Conservation (phyloP, 208 protist genomes). For the Leishmania martiniquensis region DNA sequence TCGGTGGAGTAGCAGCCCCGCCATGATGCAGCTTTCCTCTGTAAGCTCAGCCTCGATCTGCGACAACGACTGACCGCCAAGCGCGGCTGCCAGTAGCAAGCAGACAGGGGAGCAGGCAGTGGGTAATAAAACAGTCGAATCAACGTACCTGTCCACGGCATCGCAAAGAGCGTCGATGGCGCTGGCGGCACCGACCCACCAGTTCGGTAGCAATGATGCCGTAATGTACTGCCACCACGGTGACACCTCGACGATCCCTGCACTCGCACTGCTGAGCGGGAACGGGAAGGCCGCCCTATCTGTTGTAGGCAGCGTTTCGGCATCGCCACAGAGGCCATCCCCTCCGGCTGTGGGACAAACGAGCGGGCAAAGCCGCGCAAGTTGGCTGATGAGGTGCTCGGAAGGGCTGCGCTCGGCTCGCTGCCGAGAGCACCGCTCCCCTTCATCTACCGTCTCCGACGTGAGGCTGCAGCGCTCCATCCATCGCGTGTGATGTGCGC, state of each 20-base stretch:
- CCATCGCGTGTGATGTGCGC: not conserved
- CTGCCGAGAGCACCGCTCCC: not conserved
- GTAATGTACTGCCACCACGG: not conserved
- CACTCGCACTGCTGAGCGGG: not conserved
- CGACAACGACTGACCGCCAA: not conserved
- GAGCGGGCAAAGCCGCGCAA: constrained; percentile 7
- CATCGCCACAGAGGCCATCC: not conserved
- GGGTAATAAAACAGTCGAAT: not conserved
- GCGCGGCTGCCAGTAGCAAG: not conserved
- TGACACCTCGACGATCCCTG: not conserved
- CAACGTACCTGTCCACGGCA: constrained; percentile 7
- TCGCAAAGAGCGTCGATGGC: constrained; percentile 7
- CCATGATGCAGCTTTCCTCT: constrained; percentile 26
- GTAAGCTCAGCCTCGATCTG: constrained; percentile 1
- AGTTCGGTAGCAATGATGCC: not conserved
- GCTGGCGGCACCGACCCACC: constrained; percentile 5
- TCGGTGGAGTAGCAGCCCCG: constrained; percentile 23
- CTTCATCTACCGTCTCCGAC: not conserved
- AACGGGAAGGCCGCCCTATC: not conserved
- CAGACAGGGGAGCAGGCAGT: not conserved
- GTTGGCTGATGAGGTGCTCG: not conserved
- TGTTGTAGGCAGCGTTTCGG: not conserved
- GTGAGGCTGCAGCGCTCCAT: not conserved
- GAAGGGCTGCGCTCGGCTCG: not conserved
- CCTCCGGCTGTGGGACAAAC: not conserved